A percentile compares a stretch with the other conserved stretches of the same genome.
These are phyloP conservation scores for Chenopodium album DNA, from an alignment of 148 eudicot genomes.

Conservation along the genomic window DNA sequence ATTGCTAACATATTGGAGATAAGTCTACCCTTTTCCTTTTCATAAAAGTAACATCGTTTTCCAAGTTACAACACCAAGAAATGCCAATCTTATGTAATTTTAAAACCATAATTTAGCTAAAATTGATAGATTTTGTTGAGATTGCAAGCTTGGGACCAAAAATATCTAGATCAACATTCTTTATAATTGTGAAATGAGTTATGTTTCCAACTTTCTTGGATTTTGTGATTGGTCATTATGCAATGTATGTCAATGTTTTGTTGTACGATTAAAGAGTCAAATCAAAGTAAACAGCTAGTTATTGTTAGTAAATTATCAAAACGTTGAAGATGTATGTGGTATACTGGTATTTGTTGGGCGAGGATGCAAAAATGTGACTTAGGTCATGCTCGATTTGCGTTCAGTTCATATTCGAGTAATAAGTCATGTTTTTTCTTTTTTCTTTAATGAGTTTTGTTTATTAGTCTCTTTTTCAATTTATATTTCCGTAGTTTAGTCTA, in stretches of 20 bases:
- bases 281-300: background rate
- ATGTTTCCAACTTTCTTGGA: constrained; percentile 11
- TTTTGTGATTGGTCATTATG: constrained; percentile 10
- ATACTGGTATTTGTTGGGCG: background rate
- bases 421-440: too few relatives aligned
- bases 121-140: constrained; percentile 12
- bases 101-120: background rate
- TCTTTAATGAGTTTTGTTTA: too few relatives aligned
- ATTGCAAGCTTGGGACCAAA: constrained; percentile 5
- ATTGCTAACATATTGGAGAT: constrained; percentile 6
- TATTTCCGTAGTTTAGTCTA: too few relatives aligned
- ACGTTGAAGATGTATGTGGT: too few relatives aligned
- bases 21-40: background rate
- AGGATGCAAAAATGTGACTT: background rate
- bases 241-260: constrained; percentile 19
- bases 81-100: background rate
- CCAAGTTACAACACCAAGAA: constrained; percentile 9
- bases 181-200: background rate
- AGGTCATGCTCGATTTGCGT: background rate
- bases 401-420: background rate
- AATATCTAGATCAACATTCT: background rate
- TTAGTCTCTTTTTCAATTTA: too few relatives aligned
- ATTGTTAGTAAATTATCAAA: background rate
- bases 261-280: background rate
- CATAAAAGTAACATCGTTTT: background rate